A percentile compares a stretch with the other conserved stretches of the same genome.
These are phyloP conservation scores for Yamadazyma sp. DNA, from an alignment of 1,139 yeast species.

Conservation along the genomic window DNA sequence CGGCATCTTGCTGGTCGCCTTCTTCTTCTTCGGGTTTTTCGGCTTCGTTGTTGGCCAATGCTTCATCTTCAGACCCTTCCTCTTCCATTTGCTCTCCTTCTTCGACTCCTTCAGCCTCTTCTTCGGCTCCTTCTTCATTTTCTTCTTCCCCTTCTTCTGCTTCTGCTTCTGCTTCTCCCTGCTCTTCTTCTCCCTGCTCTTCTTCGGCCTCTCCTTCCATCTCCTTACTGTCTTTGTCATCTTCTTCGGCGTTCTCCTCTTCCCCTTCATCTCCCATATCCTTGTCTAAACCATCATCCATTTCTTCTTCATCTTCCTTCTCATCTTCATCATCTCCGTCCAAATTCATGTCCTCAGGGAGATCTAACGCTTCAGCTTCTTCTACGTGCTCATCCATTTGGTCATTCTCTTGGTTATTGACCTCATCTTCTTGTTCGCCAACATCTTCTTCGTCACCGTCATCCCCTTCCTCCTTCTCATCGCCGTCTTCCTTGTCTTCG, in stretches of 20 bases:
- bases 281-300: slow-evolving; percentile 30
- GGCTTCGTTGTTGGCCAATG: slow-evolving; percentile 22
- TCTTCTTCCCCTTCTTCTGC: slow-evolving; percentile 34
- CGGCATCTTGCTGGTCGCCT: slow-evolving; percentile 29
- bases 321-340: slow-evolving; percentile 69
- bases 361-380: slow-evolving; percentile 75
- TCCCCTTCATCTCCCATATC: slow-evolving; percentile 54
- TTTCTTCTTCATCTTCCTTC: slow-evolving; percentile 28
- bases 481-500: slow-evolving; percentile 39
- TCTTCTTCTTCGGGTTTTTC: slow-evolving; percentile 24
- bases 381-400: slow-evolving; percentile 72
- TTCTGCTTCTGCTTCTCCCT: slow-evolving; percentile 63
- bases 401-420: slow-evolving; percentile 68
- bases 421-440: slow-evolving; percentile 79
- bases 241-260: slow-evolving; percentile 34
- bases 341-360: slow-evolving; percentile 84
- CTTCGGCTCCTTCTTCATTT: slow-evolving; percentile 22
- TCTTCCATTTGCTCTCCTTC: slow-evolving; percentile 22
- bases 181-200: slow-evolving; percentile 34
- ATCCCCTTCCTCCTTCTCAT: slow-evolving; percentile 38
- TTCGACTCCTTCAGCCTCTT: slow-evolving; percentile 18
- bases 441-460: slow-evolving; percentile 62
- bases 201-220: slow-evolving; percentile 23
- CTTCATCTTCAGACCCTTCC: slow-evolving; percentile 22
- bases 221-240: slow-evolving; percentile 27